phyloP scores from a whole-genome alignment of 257 asterid species.

The Nicotiana undulata region DNA sequence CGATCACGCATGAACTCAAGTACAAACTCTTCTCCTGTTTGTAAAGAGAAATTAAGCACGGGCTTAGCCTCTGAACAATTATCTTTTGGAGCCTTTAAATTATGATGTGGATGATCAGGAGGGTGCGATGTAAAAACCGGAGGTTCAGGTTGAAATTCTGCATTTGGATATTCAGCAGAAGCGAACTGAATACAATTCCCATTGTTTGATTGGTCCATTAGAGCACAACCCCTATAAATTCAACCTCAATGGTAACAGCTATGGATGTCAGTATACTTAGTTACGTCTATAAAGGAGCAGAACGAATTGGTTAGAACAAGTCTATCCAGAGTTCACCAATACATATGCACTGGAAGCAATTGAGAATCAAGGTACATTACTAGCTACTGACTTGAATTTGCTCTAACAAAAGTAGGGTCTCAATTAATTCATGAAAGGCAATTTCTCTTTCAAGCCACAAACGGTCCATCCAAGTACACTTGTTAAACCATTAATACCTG shows the following conservation, averaged over 20 bases:
- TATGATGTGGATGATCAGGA: slow-evolving; percentile 32
- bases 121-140: slow-evolving; percentile 36
- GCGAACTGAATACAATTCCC: slow-evolving; percentile 27
- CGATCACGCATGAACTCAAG: slow-evolving; percentile 86
- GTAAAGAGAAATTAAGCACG: slow-evolving; percentile 71
- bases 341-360: slow-evolving; percentile 17
- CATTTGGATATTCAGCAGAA: slow-evolving; percentile 31
- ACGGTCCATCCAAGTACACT: neutral
- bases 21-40: slow-evolving; percentile 95
- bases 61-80: slow-evolving; percentile 54
- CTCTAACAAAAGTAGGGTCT: neutral
- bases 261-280: slow-evolving; percentile 25
- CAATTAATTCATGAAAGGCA: neutral
- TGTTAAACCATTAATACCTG: slow-evolving; percentile 3
- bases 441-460: neutral
- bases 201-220: slow-evolving; percentile 50
- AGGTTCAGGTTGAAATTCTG: slow-evolving; percentile 39
- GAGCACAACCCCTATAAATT: slow-evolving; percentile 13
- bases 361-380: slow-evolving; percentile 18
- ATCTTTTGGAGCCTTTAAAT: slow-evolving; percentile 28
- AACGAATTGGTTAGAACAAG: slow-evolving; percentile 22
- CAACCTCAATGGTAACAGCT: slow-evolving; percentile 17
- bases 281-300: slow-evolving; percentile 31
- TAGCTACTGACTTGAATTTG: neutral
- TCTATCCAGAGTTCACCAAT: slow-evolving; percentile 21